A percentile compares a stretch with the other conserved stretches of the same genome.
phyloP scores from a whole-genome alignment of 1,139 yeast genomes.

The Hyphopichia burtonii region DNA sequence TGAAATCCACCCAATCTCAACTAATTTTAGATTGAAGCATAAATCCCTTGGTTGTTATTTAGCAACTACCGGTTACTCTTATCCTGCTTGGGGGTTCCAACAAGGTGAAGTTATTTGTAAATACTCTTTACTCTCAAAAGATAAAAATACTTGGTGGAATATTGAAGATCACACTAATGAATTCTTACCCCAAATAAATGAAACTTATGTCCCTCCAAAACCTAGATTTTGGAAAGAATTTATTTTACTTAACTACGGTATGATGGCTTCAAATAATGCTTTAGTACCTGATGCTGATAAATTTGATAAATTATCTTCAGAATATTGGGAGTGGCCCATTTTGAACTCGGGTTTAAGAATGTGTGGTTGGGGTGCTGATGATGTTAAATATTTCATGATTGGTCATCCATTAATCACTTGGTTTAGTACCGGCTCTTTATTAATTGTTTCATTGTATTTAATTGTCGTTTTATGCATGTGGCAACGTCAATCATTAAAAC shows the following conservation, averaged over 20 bases:
- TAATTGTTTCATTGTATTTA: constrained; percentile 17
- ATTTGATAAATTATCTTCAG: constrained; percentile 60
- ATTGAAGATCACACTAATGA: constrained; percentile 64
- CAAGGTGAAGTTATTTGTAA: constrained; percentile 81
- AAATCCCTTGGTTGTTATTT: constrained; percentile 67
- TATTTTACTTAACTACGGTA: constrained; percentile 65
- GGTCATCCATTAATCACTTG: constrained; percentile 71
- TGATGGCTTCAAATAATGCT: constrained; percentile 80
- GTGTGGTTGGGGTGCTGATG: constrained; percentile 59
- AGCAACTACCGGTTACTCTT: constrained; percentile 68
- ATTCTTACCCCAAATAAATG: constrained; percentile 34
- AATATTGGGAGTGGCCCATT: constrained; percentile 85
- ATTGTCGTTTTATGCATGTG: constrained; percentile 23
- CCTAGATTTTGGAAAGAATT: constrained; percentile 73
- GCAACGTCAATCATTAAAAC: constrained; percentile 31
- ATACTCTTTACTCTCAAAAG: constrained; percentile 45
- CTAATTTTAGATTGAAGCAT: constrained; percentile 65
- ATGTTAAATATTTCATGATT: constrained; percentile 56
- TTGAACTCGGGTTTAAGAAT: constrained; percentile 62
- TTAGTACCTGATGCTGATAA: constrained; percentile 72
- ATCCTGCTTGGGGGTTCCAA: constrained; percentile 79
- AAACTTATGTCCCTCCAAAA: constrained; percentile 56
- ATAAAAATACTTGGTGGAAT: constrained; percentile 81
- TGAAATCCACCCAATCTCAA: constrained; percentile 64
- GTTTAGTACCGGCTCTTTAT: constrained; percentile 42